Base-by-base conservation (phyloP, 2,329 filamentous ascomycete genomes). In the Myriangium duriaei region DNA sequence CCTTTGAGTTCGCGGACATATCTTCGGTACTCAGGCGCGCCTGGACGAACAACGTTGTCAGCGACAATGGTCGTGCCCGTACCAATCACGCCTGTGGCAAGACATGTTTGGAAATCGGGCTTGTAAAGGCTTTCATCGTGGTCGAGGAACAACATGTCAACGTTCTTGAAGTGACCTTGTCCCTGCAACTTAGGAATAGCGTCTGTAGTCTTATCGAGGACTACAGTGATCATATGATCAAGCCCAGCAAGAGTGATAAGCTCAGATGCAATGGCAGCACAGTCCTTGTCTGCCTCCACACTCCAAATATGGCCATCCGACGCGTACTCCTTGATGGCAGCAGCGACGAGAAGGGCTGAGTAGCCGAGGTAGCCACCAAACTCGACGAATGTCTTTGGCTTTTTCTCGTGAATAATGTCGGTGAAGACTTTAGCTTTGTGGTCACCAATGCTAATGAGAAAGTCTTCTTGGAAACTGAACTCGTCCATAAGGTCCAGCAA, bases 31-130 rank as follows among this genome's bases (percentile, higher is more conserved):
- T 59, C 54, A 10, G 63, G 64, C 31, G 62, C 63, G 2, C 64
- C 64, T 1, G 63, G 63, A 9, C 48, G 45, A 15, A 63, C 46
- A 17, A 63, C 59, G 44, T 68, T 67, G 44, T 68, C 63, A 2
- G 64, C 64, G 2, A 59, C 54, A 5, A 65, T 42, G 4, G 61
- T 45, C 1, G 51, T 54, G 1, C 60, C 59, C 12, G 46, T 42
- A 2, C 41, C 49, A 18, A 61, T 47, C 16, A 63, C 36, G 2
- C 47, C 44, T 17, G 60, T 40, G 6, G 57, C 46, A 41, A 63
- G 57, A 35, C 50, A 51, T 4, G 58, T 36, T 39, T 53, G 45
- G 30, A 61, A 41, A 41, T 62, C 60, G 1, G 51, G 46, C n/a
- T 56, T 32, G 37, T 62, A 62, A n/a, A 52, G 47, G 14, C 56